Base-by-base conservation (phyloP, 164 flowering plant genomes). In the Sedum album region DNA sequence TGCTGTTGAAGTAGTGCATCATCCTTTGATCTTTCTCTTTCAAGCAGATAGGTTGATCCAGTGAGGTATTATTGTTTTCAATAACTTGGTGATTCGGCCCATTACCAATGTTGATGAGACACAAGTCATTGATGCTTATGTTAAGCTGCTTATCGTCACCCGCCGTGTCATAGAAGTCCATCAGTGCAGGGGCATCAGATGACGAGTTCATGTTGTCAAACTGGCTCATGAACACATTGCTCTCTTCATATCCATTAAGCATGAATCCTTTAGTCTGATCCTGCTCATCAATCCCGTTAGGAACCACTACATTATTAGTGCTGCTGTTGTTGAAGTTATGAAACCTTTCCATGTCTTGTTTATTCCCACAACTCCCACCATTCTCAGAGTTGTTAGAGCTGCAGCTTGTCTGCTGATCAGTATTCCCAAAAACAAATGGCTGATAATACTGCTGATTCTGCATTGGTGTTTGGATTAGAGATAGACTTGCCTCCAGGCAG, bases 341-440 rank as follows among this genome's bases (percentile, higher is more conserved):
- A 28, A 26, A 28, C 5, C 62, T 57, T 13, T 33, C 62, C 33
- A 28, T 57, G 62, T 57, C 62, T 13, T 55, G 60, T 25, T 28
- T 57, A 57, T 51, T 51, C 57, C 57, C 26, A 23, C 28, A 51
- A 9, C 57, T 51, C 28, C 57, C 57, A 5, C 28, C 28, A 23
- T 57, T 57, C 18, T 57, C 62, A 28, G 62, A 57, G 15, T 57
- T 57, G 33, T 57, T 57, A 28, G 62, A 26, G 33, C 33, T 25
- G 62, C 62, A 57, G 62, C 62, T 57, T 28, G 62, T 57, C 62
- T 57, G 62, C 62, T 57, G 62, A 57, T 28, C 62, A 57, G 62
- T 44, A 13, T 33, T 28, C 62, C 33, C 35, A 57, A 30, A 51
- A 25, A 51, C 21, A 1, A 51, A 26, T 5, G 57, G 57, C 25